Base-by-base conservation (phyloP, 1,284 basidiomycete species). In the Malassezia arunalokei region DNA sequence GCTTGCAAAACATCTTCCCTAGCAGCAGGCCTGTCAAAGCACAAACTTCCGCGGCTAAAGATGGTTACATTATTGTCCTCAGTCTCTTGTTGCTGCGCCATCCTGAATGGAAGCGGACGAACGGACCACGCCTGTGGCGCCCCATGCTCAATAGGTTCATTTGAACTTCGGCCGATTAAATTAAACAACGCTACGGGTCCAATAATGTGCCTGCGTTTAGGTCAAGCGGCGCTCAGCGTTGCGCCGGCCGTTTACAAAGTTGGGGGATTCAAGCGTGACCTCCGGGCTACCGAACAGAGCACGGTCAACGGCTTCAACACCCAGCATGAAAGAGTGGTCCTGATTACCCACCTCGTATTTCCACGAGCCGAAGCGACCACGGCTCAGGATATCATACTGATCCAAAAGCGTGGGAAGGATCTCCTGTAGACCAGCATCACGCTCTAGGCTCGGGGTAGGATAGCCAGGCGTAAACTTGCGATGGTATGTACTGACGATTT, bases 361-460 rank as follows among this genome's bases (percentile, higher is more conserved):
- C 76, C 78, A 79, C 40, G 75, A 76, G n/a, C 78, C 78, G 63
- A 79, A 79, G 44, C 78, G 72, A 35, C 78, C 78, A 46, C 78
- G 74, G 15, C 74, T 76, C 64, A 74, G 73, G 49, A 79, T 77
- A 45, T 68, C 68, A 65, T 65, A 75, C 58, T 68, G 59, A 48
- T 77, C 74, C 56, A 71, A 65, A 33, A 79, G 65, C 20, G 65
- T 66, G 2, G 78, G 78, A 31, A 78, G 70, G 57, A 78, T 74
- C 27, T 68, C 58, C 28, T 71, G 70, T 35, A 79, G 64, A 38
- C 77, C 77, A 12, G 68, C 74, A 47, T 78, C 76, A 49, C 77
- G 73, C 32, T 74, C 73, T 20, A 79, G 67, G 31, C 75, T 74
- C 4, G 77, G 77, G 5, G 77, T 78, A 2, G 77, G 77, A 70